Evolutionary conservation across 164 flowering plant species (phyloP), one percentile per base, ranked within the genome.

Genomic region (Tetracentron sinense): DNA sequence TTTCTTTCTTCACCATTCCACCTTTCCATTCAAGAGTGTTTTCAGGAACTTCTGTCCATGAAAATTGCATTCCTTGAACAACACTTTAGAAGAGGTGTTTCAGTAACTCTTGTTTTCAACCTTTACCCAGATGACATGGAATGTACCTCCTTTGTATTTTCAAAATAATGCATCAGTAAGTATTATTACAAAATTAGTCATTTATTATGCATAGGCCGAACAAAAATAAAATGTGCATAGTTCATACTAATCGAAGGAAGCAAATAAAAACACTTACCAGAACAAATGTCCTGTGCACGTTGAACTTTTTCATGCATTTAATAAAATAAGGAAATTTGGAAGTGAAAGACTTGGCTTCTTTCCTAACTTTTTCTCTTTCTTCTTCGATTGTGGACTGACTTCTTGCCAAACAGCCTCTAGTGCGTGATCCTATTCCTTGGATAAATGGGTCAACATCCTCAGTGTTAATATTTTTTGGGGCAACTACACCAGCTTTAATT

Each of bases 271-370:
- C 31, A 51, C 46, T 48, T 10, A 33, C 54, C 31, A 21, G 2
- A 51, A 12, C 4, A 20, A 57, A 21, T 47, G 17, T 20, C 20
- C 6, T 26, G 30, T 20, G 12, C 25, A 53, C 35, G 22, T 17
- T 15, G 6, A 30, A 56, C 21, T 19, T 47, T 12, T 19, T 20
- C 46, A 29, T 1, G 17, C 31, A 12, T 16, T 19, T 26, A 10
- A 49, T 49, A 33, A 62, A 44, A 27, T 55, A 60, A 26, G 63
- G 63, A 48, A 47, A 17, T 19, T 26, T 28, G 17, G 54, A 46
- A 38, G 63, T 60, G 19, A 60, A 60, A 25, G 63, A 28, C 35
- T 25, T n/a, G 50, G 21, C 28, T 52, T 12, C 16, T 52, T 52
- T 26, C 25, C 29, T 4, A 22, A 52, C 26, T 22, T 17, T n/a